Evolutionary conservation across 371 early-diverging fungal species (phyloP), one percentile per base, ranked within the genome.

Genomic region (Mortierella sp.): DNA sequence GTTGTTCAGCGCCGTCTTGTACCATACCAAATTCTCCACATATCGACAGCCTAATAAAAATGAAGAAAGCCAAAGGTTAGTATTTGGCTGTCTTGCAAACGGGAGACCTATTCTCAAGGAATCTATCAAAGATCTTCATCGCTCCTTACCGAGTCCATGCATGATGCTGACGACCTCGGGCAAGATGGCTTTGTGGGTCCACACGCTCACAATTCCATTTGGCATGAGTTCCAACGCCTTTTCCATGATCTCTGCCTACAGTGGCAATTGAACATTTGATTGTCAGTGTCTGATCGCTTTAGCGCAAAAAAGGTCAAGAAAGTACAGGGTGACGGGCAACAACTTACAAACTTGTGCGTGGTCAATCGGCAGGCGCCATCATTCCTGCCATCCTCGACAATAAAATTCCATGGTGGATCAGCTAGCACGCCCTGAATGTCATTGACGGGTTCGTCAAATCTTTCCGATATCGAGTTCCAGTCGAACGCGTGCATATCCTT

Each of bases 1-100:
- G 73, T 93, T 92, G 83, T 91, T 90, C 69, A 92, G 71, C 0
- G 89, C 88, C 43, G 90, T 91, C 75, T 92, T 92, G 87, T 91
- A 93, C 94, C 94, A 93, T 10, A 92, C 91, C 54, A 93, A 81
- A 76, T 93, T 93, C 75, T 93, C 94, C 3, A 93, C 93, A 83
- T 93, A 93, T 81, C 88, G 89, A 78, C 91, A 92, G 54, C 90
- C 93, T 91, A 78, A 14, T 4, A 5, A 4, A 5, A 37, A 13
- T 6, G 26, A 51, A 14, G 1, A 28, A 37, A 16, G 48, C 50
- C 9, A 37, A 24, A 40, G 10, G 44, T 48, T 16, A 51, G 71
- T 1, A 34, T 64, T 37, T 37, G 13, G 61, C 16, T 9, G 6
- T 0, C 61, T 31, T 61, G 26, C 28, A 24, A 13, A 31, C 61